Evolutionary conservation across 177 flowering plant genomes (phyloP), one percentile per base, ranked within the genome.

Genomic region (Vitis hybrid): DNA sequence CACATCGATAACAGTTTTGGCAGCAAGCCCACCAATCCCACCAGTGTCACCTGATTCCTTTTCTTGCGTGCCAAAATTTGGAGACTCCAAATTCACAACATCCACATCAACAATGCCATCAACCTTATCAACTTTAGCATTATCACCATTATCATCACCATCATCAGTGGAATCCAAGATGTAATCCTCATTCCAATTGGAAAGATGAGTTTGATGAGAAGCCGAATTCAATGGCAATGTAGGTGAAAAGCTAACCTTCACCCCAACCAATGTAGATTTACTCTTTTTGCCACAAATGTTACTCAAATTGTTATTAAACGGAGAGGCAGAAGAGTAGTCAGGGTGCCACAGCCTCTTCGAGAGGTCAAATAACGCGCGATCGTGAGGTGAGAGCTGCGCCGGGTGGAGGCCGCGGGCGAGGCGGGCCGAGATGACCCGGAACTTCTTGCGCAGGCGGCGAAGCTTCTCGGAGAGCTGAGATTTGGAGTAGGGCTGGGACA

Each of bases 401-500:
- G 53, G 32, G 2, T 78, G 74, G 10, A 86, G 74, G 2, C 91
- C 91, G 18, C 86, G 82, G 0, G 79, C 58, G n/a, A 89, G 74
- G 24, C 91, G 80, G 1, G 82, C 59, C 15, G 87, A 82, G 11
- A 74, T 65, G 20, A 79, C 77, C 21, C 90, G 85, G 65, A 84
- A 89, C 76, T 89, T 89, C 80, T 86, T 86, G 2, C 86, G 72
- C 57, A 89, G 77, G 11, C 91, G 73, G 32, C 90, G 81, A 30
- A 87, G 87, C 81, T 89, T 89, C 84, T 89, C 91, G 52, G 85
- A 84, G 49, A 89, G 88, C 77, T 89, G 93, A 15, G 91, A 80
- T 21, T 71, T 79, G 62, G 93, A 70, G 76, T 86, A 89, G 48
- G 87, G 88, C 77, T 81, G 88, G 24, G 87, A 51, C 80, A 77